Evolutionary conservation across 108 stramenopile genomes (phyloP).

Genomic region (Cyclotella cryptica): DNA sequence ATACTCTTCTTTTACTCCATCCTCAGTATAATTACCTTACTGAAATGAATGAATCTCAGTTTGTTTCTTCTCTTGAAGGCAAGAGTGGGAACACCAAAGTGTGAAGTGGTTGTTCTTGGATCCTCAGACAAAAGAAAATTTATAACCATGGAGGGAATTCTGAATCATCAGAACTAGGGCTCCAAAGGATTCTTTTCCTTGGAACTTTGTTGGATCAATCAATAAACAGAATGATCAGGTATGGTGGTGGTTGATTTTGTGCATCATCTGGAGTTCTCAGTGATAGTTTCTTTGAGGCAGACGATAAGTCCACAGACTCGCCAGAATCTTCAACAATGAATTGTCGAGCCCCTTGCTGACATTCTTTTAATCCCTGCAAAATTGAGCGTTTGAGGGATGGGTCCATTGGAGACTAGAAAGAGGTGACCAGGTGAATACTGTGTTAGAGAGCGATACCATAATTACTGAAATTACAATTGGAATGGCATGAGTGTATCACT

Average conservation of each 20-base stretch:
- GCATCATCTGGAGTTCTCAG: neutral
- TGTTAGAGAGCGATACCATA: too few species aligned
- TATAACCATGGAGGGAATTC: neutral
- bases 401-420: too few species aligned
- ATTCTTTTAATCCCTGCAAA: neutral
- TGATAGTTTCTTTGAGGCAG: neutral
- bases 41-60: neutral
- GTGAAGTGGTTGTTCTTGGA: neutral
- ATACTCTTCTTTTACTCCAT: neutral
- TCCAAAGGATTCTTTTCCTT: neutral
- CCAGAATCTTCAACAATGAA: too few species aligned
- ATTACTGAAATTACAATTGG: too few species aligned
- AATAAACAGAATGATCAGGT: neutral
- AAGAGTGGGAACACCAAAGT: neutral
- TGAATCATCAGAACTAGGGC: too few species aligned
- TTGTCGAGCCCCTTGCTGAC: neutral
- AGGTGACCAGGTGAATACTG: too few species aligned
- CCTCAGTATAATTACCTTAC: neutral
- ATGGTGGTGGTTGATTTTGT: neutral
- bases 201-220: neutral
- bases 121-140: too few species aligned
- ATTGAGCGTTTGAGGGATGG: too few species aligned
- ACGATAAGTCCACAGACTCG: neutral
- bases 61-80: too few species aligned
- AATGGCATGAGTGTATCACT: too few species aligned